A percentile compares a stretch with the other conserved stretches of the same genome.
phyloP scores from a whole-genome alignment of 805 yeast species.

The Cyberlindnera mississippiensis region DNA sequence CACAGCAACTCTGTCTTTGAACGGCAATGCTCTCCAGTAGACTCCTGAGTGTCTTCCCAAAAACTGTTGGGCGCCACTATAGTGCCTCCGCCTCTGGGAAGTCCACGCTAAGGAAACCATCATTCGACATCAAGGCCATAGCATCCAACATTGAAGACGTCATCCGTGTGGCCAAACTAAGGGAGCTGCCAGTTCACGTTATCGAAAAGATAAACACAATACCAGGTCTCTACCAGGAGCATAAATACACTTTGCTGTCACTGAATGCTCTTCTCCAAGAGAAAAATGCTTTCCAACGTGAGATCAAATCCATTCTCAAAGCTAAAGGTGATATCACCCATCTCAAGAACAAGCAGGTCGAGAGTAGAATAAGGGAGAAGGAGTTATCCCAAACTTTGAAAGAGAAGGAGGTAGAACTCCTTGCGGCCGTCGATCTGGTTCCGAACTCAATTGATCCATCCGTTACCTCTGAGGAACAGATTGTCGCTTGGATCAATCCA shows the following conservation, averaged over 20 bases:
- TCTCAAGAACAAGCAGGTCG: slow-evolving; percentile 15
- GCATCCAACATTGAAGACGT: slow-evolving; percentile 28
- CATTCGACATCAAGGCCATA: slow-evolving; percentile 33
- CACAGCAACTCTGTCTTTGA: too few relatives aligned
- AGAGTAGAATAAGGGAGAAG: slow-evolving; percentile 23
- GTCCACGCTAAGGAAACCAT: slow-evolving; percentile 28
- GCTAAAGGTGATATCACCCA: slow-evolving; percentile 12
- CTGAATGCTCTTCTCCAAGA: slow-evolving; percentile 29
- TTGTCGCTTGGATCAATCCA: slow-evolving; percentile 52
- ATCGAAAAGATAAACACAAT: slow-evolving; percentile 28
- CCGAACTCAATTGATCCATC: slow-evolving; percentile 58
- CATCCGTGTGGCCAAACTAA: slow-evolving; percentile 29
- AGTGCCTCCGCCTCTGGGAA: slow-evolving; percentile 5
- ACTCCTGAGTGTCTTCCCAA: background rate
- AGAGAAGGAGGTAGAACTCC: slow-evolving; percentile 35
- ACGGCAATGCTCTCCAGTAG: slow-evolving; percentile 1
- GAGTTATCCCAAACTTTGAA: slow-evolving; percentile 15
- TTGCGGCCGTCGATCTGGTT: slow-evolving; percentile 42
- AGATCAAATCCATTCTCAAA: slow-evolving; percentile 25
- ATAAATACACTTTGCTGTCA: slow-evolving; percentile 20
- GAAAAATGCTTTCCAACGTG: slow-evolving; percentile 28
- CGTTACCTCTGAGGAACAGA: slow-evolving; percentile 40
- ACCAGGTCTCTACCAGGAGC: slow-evolving; percentile 25
- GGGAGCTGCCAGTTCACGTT: slow-evolving; percentile 25
- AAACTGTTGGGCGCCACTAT: background rate